phyloP scores from a whole-genome alignment of 176 grass and related monocot species.

The Thinopyrum elongatum region DNA sequence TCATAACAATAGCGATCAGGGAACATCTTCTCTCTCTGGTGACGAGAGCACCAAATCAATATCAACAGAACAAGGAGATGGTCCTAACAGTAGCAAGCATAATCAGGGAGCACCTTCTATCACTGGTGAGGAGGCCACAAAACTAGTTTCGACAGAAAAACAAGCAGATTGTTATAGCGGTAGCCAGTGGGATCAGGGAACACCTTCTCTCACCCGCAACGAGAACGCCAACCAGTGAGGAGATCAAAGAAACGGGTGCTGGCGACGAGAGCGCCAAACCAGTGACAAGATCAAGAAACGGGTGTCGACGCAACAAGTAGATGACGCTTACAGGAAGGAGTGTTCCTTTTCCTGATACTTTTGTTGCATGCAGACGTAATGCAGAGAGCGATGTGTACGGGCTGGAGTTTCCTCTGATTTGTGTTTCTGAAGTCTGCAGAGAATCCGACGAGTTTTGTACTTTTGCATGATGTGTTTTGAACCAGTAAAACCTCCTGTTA shows the following conservation, averaged over 20 bases:
- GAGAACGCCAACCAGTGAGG: too few species aligned
- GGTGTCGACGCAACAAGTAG: not conserved
- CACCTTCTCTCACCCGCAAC: not conserved
- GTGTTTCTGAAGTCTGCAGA: not conserved
- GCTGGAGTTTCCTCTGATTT: not conserved
- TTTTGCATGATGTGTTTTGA: too few species aligned
- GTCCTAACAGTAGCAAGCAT: not conserved
- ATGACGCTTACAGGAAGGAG: not conserved
- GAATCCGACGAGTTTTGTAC: not conserved
- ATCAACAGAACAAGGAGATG: not conserved
- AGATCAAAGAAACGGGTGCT: too few species aligned
- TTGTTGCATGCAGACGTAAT: not conserved
- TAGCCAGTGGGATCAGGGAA: not conserved
- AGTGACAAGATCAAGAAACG: not conserved
- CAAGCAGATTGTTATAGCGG: not conserved
- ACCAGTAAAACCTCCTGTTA: too few species aligned
- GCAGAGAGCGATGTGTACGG: not conserved
- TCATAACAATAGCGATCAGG: not conserved
- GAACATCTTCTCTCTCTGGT: not conserved
- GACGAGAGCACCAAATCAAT: not conserved
- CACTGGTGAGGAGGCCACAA: not conserved
- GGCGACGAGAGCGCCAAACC: not conserved
- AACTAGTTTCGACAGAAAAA: not conserved
- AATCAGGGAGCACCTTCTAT: not conserved
- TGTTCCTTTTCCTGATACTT: not conserved